Conservation (phyloP, 2,329 filamentous ascomycete genomes). For the Cladophialophora psammophila region DNA sequence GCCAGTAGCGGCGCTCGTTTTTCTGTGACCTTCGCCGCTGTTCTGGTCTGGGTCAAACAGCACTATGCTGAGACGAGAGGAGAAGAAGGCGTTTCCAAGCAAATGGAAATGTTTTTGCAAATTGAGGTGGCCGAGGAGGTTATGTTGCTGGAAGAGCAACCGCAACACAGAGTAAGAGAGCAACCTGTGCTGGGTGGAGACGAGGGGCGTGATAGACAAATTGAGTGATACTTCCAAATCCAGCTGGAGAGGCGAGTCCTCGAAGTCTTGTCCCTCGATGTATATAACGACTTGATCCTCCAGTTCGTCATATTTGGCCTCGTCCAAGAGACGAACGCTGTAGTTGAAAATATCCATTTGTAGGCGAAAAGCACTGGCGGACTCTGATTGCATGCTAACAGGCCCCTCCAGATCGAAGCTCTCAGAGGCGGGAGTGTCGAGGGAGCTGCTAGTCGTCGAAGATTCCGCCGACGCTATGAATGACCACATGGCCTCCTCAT, state of each 20-base stretch:
- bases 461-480: constrained; percentile 13
- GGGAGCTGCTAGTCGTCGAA: constrained; percentile 12
- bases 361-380: constrained; percentile 20
- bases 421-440: constrained; percentile 14
- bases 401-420: constrained; percentile 14
- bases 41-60: constrained; percentile 85
- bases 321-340: background rate
- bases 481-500: constrained; percentile 29
- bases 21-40: constrained; percentile 75
- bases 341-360: constrained; percentile 19
- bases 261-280: constrained; percentile 11
- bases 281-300: constrained; percentile 24
- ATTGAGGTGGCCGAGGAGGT: constrained; percentile 73
- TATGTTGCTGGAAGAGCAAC: constrained; percentile 77
- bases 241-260: constrained; percentile 27
- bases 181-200: constrained; percentile 75
- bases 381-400: background rate
- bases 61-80: constrained; percentile 77
- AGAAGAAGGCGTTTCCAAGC: constrained; percentile 83
- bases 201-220: constrained; percentile 77
- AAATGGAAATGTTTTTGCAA: constrained; percentile 83
- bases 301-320: constrained; percentile 17
- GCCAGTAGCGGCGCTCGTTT: constrained; percentile 76
- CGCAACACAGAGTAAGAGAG: constrained; percentile 79
- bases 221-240: constrained; percentile 47